These are phyloP conservation scores for Amaranthus cruentus DNA, from an alignment of 148 eudicot species.

Conservation along the genomic window DNA sequence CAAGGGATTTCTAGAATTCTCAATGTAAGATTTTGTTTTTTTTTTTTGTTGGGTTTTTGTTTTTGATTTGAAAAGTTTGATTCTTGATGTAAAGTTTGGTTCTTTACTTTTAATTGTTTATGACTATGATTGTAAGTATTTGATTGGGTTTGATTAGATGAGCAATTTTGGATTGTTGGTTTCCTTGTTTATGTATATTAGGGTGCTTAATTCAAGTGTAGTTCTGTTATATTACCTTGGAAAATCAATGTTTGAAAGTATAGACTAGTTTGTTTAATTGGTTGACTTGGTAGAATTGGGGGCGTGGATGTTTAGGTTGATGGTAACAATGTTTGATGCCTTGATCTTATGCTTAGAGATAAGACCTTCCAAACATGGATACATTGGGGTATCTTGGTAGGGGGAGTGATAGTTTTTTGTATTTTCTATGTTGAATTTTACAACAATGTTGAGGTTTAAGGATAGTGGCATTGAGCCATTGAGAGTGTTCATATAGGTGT, in stretches of 20 bases:
- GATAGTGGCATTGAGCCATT: no score
- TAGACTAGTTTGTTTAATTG: background rate
- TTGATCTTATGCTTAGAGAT: background rate
- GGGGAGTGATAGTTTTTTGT: background rate
- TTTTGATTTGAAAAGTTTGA: background rate
- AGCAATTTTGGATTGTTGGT: background rate
- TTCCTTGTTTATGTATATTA: background rate
- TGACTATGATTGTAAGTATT: background rate
- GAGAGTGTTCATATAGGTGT: no score
- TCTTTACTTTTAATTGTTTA: background rate
- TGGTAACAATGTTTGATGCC: background rate
- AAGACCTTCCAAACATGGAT: no score
- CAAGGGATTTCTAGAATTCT: slow-evolving; percentile 79
- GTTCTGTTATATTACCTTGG: background rate
- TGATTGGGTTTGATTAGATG: background rate
- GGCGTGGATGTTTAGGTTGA: background rate
- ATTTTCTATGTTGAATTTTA: no score
- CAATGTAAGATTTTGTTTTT: slow-evolving; percentile 41
- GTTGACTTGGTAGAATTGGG: background rate
- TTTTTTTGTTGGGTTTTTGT: background rate
- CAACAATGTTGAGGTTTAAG: no score
- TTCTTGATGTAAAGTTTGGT: no score
- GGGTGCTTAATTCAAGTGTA: background rate
- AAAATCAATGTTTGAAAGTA: background rate
- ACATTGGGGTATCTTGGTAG: background rate